Evolutionary conservation across 768 basidiomycete species (phyloP).

Genomic region (Pleurotus eryngii): DNA sequence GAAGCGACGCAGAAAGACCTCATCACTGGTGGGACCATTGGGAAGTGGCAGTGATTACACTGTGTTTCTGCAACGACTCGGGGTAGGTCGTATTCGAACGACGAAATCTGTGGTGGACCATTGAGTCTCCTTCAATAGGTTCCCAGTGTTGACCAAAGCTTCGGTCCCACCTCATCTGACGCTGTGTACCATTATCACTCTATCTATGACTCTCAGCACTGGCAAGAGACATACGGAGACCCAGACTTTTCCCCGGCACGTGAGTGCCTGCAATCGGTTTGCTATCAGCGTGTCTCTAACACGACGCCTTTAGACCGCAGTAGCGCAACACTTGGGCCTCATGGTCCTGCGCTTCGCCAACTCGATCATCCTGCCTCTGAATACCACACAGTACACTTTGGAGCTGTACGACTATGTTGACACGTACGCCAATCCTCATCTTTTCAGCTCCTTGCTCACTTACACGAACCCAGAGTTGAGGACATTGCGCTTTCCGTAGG

Average conservation of each 20-base stretch:
- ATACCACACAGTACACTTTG: slow-evolving; percentile 72
- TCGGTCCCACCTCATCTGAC: slow-evolving; percentile 37
- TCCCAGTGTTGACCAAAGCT: slow-evolving; percentile 18
- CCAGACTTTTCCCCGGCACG: slow-evolving; percentile 73
- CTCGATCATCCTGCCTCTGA: slow-evolving; percentile 64
- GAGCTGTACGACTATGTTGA: slow-evolving; percentile 33
- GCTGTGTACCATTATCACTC: slow-evolving; percentile 77
- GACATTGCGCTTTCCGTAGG: slow-evolving; percentile 3
- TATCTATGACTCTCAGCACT: slow-evolving; percentile 68
- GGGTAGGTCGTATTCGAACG: slow-evolving; percentile 26
- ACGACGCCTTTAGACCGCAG: slow-evolving; percentile 43
- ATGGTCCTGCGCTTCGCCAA: slow-evolving; percentile 61
- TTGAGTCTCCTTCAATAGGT: slow-evolving; percentile 13
- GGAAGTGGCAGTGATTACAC: slow-evolving; percentile 92
- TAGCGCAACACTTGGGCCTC: slow-evolving; percentile 66
- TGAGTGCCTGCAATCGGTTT: slow-evolving; percentile 26
- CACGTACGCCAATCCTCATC: slow-evolving; percentile 6
- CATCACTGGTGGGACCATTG: slow-evolving; percentile 46
- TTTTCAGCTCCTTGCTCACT: neutral
- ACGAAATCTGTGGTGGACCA: too few relatives aligned
- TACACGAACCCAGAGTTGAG: slow-evolving; percentile 9
- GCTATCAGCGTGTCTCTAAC: neutral
- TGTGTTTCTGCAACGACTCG: slow-evolving; percentile 78
- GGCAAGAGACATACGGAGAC: slow-evolving; percentile 76
- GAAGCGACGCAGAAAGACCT: slow-evolving; percentile 19